Evolutionary conservation across 2,329 filamentous ascomycete genomes (phyloP).

Genomic region (Penicillium janthinellum): DNA sequence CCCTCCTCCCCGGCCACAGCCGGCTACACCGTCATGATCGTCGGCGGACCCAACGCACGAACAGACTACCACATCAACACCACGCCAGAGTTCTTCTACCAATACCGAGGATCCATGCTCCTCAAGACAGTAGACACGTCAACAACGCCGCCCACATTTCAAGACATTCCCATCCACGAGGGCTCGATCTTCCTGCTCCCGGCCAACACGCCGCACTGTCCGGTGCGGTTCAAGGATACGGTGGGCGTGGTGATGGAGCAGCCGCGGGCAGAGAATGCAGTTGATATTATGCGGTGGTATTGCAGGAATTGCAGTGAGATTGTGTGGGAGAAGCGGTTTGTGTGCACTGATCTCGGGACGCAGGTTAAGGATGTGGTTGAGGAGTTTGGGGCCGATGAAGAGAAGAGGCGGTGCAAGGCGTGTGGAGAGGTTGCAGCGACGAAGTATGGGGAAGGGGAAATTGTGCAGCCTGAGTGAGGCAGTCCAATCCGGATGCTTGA

Average conservation of each 20-base stretch:
- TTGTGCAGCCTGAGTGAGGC: conserved; percentile 44
- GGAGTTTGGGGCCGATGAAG: conserved; percentile 70
- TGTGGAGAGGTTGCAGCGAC: conserved; percentile 75
- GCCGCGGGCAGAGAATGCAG: conserved; percentile 65
- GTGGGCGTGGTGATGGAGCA: conserved; percentile 95
- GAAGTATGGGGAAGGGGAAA: conserved; percentile 43
- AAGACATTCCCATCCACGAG: conserved; percentile 86
- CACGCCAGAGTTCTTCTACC: conserved; percentile 98
- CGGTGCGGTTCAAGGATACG: conserved; percentile 87
- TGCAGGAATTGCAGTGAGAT: conserved; percentile 69
- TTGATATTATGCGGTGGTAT: conserved; percentile 90
- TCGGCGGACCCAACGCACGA: conserved; percentile 91
- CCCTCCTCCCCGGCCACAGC: conserved; percentile 67
- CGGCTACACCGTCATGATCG: conserved; percentile 89
- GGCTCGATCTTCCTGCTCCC: conserved; percentile 93
- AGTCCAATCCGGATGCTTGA: too few relatives aligned
- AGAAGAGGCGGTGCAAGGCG: conserved; percentile 70
- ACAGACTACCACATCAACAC: conserved; percentile 99
- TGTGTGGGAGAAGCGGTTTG: conserved; percentile 84
- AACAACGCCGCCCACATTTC: conserved; percentile 60
- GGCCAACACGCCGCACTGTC: conserved; percentile 94
- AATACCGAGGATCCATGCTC: conserved; percentile 89
- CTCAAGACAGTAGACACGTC: conserved; percentile 80
- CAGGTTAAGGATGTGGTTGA: conserved; percentile 94
- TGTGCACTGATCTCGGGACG: conserved; percentile 85